Evolutionary conservation across 208 protist genomes (phyloP), one percentile per base, ranked within the genome.

Genomic region (Histomonas meleagridis): DNA sequence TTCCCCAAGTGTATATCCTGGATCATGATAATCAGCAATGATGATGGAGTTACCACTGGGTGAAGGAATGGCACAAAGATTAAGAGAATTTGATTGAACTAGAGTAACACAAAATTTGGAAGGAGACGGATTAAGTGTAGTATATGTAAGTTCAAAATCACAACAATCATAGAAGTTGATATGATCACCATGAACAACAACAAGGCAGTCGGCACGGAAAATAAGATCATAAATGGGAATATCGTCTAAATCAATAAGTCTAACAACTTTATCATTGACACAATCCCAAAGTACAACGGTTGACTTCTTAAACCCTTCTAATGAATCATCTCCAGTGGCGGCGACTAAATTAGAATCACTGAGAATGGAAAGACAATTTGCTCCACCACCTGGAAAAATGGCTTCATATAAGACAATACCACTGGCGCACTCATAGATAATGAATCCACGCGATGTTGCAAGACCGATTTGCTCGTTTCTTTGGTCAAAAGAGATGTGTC

Each of bases 11-110:
- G 55, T 48, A 26, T 86, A 55, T 51, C 38, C 38, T 14, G 76
- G 76, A 86, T 86, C 76, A 35, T 86, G 76, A 86, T 86, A 86
- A 86, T 86, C 76, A 38, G 46, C 16, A 86, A 86, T 86, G 12
- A 55, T 43, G 12, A 86, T 9, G 14, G 18, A 55, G 32, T 86
- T 43, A 18, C 40, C 40, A 55, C 38, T 86, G 5, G 43, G 43
- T 16, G 76, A 43, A 12, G 76, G 76, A 55, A 55, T 21, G 4
- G 76, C 76, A 32, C 18, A 26, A 51, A 40, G 38, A 40, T 55
- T 51, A 16, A 55, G 21, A 10, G 76, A 28, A 16, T 35, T 55
- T 51, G 76, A 86, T 38, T 43, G 76, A 55, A 55, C 46, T 57
- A 86, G 43, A 3, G 76, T 46, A 55, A 86, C 43, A 53, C 40